Evolutionary conservation across 306 rosid genomes (phyloP), one percentile per base, ranked within the genome.

Genomic region (Astragalus glycyphyllos): DNA sequence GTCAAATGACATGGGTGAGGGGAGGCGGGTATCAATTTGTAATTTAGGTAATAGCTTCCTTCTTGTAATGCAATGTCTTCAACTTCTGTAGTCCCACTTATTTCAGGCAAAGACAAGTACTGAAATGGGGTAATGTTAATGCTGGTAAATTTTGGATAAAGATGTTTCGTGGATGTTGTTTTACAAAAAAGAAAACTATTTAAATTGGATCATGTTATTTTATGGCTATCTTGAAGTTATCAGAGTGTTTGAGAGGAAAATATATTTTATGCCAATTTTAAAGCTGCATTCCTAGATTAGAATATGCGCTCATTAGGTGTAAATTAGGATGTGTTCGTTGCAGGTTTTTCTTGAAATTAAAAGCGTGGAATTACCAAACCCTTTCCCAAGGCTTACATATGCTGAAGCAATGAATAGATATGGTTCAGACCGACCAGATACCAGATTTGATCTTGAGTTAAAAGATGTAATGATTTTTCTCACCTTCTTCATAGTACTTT

Each of bases 311-410:
- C 51, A 65, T 48, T 59, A 40, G 58, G 58, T 31, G 9, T 77
- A 67, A 66, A 42, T 54, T 54, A 34, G 38, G 63, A 68, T 26
- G 37, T 78, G 58, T 67, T 31, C 77, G 54, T 76, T 80, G 83
- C 90, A 94, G 98, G 96, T 94, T 82, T 94, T 94, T 70, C 80
- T 80, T 66, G 98, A 90, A 69, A 85, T 90, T 35, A 94, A 84
- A 74, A 95, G 92, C 8, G 86, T 94, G 50, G 82, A 87, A 73
- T 80, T 94, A 48, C 96, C 98, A 23, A 83, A 89, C 60, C 96
- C 98, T 72, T 94, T 94, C 72, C 97, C 97, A 16, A 86, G 95
- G 95, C 97, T 94, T 77, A 87, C 97, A n/a, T 94, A 94, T 77
- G 87, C 97, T 70, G 98, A 90, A 77, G 97, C 98, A 57, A 90